These are phyloP conservation scores for Camellia granthamiana DNA, from an alignment of 148 eudicot genomes.

Conservation along the genomic window DNA sequence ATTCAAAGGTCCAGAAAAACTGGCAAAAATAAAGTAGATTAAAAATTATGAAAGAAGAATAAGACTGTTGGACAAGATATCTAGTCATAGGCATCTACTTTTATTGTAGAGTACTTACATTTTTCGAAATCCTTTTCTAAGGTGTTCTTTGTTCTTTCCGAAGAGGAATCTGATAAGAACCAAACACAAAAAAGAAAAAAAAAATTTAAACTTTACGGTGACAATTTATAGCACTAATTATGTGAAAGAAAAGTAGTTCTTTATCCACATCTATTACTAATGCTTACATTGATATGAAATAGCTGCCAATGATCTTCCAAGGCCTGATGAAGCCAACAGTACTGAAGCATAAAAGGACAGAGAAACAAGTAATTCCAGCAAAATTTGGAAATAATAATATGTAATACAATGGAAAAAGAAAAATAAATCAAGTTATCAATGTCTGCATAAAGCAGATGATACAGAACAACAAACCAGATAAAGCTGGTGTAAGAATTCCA, in stretches of 20 bases:
- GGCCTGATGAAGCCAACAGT: constrained; percentile 38
- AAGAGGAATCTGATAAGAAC: constrained; percentile 34
- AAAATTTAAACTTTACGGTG: neutral
- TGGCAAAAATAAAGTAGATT: neutral
- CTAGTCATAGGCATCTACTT: neutral
- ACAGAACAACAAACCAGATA: constrained; percentile 52
- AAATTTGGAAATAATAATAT: neutral
- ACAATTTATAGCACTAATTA: neutral
- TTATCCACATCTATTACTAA: neutral
- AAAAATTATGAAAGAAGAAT: neutral
- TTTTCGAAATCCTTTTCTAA: constrained; percentile 20
- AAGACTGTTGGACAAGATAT: neutral
- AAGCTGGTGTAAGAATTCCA: constrained; percentile 73
- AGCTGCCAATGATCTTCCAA: constrained; percentile 37
- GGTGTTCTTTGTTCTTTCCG: constrained; percentile 21
- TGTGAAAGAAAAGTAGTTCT: neutral
- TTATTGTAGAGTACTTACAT: constrained; percentile 26
- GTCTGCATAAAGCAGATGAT: neutral
- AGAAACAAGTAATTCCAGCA: neutral
- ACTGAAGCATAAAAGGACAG: constrained; percentile 26
- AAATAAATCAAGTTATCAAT: neutral
- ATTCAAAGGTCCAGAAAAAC: neutral
- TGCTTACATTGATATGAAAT: constrained; percentile 31
- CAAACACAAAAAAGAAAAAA: neutral
- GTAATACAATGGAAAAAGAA: neutral